A percentile compares a stretch with the other conserved stretches of the same genome.
These are phyloP conservation scores for Penicillium vulpinum DNA, from an alignment of 2,329 filamentous ascomycete genomes.

Conservation along the genomic window DNA sequence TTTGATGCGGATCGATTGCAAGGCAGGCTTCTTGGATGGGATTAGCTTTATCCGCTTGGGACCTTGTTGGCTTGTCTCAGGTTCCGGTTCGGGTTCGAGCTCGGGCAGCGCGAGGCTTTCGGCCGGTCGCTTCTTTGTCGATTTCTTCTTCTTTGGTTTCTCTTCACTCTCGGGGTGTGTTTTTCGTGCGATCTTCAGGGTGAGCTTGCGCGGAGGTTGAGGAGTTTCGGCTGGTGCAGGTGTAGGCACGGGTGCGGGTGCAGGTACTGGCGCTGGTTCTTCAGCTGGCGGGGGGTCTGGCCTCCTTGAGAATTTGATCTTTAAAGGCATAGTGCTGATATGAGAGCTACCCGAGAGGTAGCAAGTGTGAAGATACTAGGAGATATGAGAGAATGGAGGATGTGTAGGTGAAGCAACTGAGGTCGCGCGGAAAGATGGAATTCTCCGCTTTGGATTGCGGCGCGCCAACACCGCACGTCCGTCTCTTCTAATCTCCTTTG, in stretches of 20 bases:
- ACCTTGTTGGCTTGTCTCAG: slow-evolving; percentile 27
- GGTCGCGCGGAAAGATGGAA: no score
- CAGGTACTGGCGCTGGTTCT: slow-evolving; percentile 18
- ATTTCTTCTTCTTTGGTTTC: slow-evolving; percentile 37
- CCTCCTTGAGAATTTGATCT: slow-evolving; percentile 45
- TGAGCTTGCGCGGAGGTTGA: slow-evolving; percentile 43
- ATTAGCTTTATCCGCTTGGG: slow-evolving; percentile 44
- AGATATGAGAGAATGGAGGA: neutral
- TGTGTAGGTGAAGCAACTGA: no score
- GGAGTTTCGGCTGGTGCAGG: slow-evolving; percentile 23
- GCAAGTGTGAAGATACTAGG: neutral
- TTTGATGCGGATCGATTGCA: slow-evolving; percentile 59
- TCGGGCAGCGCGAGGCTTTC: slow-evolving; percentile 28
- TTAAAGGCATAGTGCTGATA: slow-evolving; percentile 40
- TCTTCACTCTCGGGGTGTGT: slow-evolving; percentile 19
- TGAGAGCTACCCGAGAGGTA: neutral
- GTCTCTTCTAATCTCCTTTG: neutral
- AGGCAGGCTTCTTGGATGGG: slow-evolving; percentile 38
- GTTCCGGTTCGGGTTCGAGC: slow-evolving; percentile 30
- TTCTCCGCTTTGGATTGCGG: slow-evolving; percentile 18
- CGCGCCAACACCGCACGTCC: no score
- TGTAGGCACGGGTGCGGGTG: slow-evolving; percentile 9
- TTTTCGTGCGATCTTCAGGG: slow-evolving; percentile 42
- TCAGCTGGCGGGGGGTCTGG: slow-evolving; percentile 25
- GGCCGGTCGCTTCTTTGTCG: slow-evolving; percentile 42